Conservation (phyloP, 2,329 filamentous ascomycete genomes). For the Boeremia lycopersici region DNA sequence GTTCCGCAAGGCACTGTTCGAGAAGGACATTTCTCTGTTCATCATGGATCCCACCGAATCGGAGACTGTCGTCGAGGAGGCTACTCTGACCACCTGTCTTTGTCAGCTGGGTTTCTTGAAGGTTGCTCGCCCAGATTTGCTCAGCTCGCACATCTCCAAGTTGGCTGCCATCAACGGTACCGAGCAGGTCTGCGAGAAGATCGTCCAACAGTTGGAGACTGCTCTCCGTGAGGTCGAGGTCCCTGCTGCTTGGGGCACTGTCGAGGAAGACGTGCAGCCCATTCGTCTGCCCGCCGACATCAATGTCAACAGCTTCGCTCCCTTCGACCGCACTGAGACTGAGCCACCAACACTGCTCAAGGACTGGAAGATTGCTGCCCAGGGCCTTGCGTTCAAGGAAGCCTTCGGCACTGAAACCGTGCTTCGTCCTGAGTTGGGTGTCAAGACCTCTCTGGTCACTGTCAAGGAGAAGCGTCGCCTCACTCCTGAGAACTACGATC, state of each 20-base stretch:
- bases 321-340: conserved; percentile 76
- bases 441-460: conserved; percentile 84
- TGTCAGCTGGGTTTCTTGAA: conserved; percentile 84
- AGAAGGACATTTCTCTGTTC: conserved; percentile 73
- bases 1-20: conserved; percentile 73
- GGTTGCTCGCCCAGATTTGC: conserved; percentile 70
- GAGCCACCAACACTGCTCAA: conserved; percentile 71
- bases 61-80: conserved; percentile 70
- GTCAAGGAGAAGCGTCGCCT: conserved; percentile 96
- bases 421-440: conserved; percentile 83
- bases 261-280: conserved; percentile 63
- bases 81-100: conserved; percentile 67
- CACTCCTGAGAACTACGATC: conserved; percentile 86
- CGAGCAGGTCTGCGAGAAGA: conserved; percentile 66
- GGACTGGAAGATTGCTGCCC: conserved; percentile 83
- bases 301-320: conserved; percentile 79
- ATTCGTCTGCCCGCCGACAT: conserved; percentile 67
- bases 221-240: conserved; percentile 75
- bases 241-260: conserved; percentile 78
- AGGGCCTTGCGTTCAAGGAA: conserved; percentile 92
- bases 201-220: conserved; percentile 66
- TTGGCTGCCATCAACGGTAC: conserved; percentile 66
- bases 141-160: conserved; percentile 68
- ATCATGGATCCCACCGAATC: conserved; percentile 75
- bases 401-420: conserved; percentile 76